Conservation (phyloP, 1,139 yeast genomes). For the Zygosaccharomyces sapae region DNA sequence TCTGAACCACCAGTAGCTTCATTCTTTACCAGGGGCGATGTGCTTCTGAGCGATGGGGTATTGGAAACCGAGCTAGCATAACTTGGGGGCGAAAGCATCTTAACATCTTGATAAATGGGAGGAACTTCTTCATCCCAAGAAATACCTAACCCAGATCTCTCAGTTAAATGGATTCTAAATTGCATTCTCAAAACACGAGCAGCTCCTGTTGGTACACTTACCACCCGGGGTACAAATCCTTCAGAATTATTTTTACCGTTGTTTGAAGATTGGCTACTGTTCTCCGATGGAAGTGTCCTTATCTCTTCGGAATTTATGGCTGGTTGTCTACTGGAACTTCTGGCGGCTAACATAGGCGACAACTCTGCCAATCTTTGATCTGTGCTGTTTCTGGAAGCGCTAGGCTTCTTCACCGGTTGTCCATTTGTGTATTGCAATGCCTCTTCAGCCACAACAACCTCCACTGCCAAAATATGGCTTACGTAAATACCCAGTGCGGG, state of each 20-base stretch:
- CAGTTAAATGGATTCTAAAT: slow-evolving; percentile 73
- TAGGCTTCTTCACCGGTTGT: slow-evolving; percentile 26
- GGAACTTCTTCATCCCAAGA: slow-evolving; percentile 99
- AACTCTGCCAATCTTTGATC: slow-evolving; percentile 42
- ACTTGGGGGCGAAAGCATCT: slow-evolving; percentile 80
- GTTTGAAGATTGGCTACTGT: slow-evolving; percentile 11
- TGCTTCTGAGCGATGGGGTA: slow-evolving; percentile 6
- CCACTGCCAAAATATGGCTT: slow-evolving; percentile 71
- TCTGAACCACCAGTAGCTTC: slow-evolving; percentile 4
- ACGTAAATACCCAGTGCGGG: slow-evolving; percentile 75
- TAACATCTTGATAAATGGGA: slow-evolving; percentile 84
- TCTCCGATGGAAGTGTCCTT: slow-evolving; percentile 17
- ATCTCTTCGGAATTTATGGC: slow-evolving; percentile 17
- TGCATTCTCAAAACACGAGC: slow-evolving; percentile 95
- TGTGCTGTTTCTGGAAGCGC: slow-evolving; percentile 17
- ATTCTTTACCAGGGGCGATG: slow-evolving; percentile 4
- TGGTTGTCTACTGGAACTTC: slow-evolving; percentile 23
- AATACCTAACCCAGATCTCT: slow-evolving; percentile 90
- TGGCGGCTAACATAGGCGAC: slow-evolving; percentile 42
- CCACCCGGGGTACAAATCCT: slow-evolving; percentile 25
- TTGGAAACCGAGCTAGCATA: slow-evolving; percentile 18
- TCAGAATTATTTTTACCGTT: slow-evolving; percentile 10
- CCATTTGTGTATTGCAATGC: slow-evolving; percentile 44
- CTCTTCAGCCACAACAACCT: slow-evolving; percentile 92
- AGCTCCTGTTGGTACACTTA: slow-evolving; percentile 87